These are phyloP conservation scores for Pleurotus djamor DNA, from an alignment of 768 basidiomycete genomes.

Conservation along the genomic window DNA sequence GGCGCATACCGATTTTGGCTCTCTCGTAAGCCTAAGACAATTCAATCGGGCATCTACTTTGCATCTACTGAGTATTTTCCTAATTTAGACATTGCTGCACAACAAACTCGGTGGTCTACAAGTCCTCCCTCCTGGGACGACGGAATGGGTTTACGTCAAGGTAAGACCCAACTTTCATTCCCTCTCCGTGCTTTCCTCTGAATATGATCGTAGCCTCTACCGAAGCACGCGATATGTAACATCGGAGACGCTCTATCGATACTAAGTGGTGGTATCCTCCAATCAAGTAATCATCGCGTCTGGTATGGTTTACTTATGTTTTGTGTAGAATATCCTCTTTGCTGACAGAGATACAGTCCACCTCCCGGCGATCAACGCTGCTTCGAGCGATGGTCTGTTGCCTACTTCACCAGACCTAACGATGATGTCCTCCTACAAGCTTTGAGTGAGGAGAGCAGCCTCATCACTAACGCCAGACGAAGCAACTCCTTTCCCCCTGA, in stretches of 20 bases:
- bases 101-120: slow-evolving; percentile 46
- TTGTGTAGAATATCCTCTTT: neutral
- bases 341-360: slow-evolving; percentile 22
- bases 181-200: too few relatives aligned
- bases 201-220: slow-evolving; percentile 27
- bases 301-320: slow-evolving; percentile 23
- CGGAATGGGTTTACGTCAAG: slow-evolving; percentile 40
- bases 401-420: slow-evolving; percentile 49
- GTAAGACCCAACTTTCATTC: slow-evolving; percentile 12
- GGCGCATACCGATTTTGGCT: slow-evolving; percentile 39
- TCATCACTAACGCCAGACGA: slow-evolving; percentile 33
- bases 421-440: slow-evolving; percentile 33
- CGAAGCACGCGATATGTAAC: slow-evolving; percentile 43
- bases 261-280: slow-evolving; percentile 48
- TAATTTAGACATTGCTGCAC: slow-evolving; percentile 30
- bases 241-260: slow-evolving; percentile 48
- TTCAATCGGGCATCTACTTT: neutral
- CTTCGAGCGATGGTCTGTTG: slow-evolving; percentile 45
- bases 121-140: slow-evolving; percentile 34
- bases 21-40: neutral
- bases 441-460: slow-evolving; percentile 33
- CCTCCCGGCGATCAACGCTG: slow-evolving; percentile 42
- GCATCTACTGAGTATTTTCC: neutral
- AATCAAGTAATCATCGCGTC: slow-evolving; percentile 52
- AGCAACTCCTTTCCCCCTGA: slow-evolving; percentile 18